phyloP scores from a whole-genome alignment of 2,329 filamentous ascomycete species.

The Leptographium lundbergii region DNA sequence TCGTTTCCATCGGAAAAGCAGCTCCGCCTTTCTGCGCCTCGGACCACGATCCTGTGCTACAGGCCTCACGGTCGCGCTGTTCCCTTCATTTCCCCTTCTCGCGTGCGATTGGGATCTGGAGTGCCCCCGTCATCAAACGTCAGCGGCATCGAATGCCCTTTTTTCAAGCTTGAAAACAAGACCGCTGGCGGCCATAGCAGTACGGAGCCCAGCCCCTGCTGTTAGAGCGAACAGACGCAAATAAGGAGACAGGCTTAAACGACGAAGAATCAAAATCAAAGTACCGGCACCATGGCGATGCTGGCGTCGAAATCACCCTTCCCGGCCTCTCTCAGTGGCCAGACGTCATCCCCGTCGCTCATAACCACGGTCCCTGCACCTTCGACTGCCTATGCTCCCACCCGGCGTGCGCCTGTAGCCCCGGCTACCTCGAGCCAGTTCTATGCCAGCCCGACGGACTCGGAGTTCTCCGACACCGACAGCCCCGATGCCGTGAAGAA shows the following conservation, averaged over 20 bases:
- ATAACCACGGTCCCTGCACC: slow-evolving; percentile 28
- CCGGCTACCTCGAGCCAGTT: slow-evolving; percentile 34
- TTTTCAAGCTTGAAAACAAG: background rate
- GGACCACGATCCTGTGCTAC: slow-evolving; percentile 4
- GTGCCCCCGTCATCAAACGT: background rate
- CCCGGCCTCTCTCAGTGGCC: slow-evolving; percentile 40
- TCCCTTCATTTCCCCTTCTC: background rate
- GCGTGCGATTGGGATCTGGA: background rate
- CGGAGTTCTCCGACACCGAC: slow-evolving; percentile 79
- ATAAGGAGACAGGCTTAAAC: background rate
- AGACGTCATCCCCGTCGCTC: slow-evolving; percentile 24
- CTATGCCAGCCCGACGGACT: slow-evolving; percentile 78
- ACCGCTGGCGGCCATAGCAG: background rate
- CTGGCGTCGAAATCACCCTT: slow-evolving; percentile 64
- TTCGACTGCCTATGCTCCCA: slow-evolving; percentile 35
- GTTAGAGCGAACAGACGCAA: background rate
- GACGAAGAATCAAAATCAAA: background rate
- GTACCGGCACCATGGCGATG: slow-evolving; percentile 50
- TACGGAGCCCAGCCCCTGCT: background rate
- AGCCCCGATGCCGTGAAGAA: slow-evolving; percentile 62
- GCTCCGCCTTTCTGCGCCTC: slow-evolving; percentile 4
- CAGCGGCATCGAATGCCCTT: background rate
- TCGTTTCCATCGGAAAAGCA: slow-evolving; percentile 1
- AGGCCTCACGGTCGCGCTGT: slow-evolving; percentile 7
- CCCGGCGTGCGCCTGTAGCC: slow-evolving; percentile 38